phyloP scores from a whole-genome alignment of 1,139 yeast species.

The Kodamaea suecica region DNA sequence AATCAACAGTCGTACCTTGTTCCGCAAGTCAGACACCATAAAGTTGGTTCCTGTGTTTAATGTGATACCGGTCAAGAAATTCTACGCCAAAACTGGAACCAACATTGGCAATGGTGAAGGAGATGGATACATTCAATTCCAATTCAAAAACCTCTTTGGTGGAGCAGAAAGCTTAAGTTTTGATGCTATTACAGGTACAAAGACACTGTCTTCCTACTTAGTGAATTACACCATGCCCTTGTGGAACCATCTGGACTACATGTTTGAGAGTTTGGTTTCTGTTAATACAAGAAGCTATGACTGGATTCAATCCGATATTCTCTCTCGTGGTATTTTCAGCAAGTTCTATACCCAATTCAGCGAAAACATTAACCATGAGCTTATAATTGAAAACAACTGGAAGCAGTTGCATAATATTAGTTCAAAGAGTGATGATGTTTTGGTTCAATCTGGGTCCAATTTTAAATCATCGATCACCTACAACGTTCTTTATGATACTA shows the following conservation, averaged over 20 bases:
- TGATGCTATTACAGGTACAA: slow-evolving; percentile 78
- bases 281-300: slow-evolving; percentile 64
- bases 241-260: slow-evolving; percentile 48
- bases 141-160: slow-evolving; percentile 75
- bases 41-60: slow-evolving; percentile 56
- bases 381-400: slow-evolving; percentile 62
- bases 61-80: slow-evolving; percentile 58
- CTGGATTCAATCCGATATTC: slow-evolving; percentile 63
- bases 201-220: slow-evolving; percentile 72
- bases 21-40: slow-evolving; percentile 21
- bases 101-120: slow-evolving; percentile 95
- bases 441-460: slow-evolving; percentile 55
- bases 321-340: slow-evolving; percentile 55
- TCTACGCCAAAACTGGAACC: slow-evolving; percentile 86
- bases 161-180: slow-evolving; percentile 79
- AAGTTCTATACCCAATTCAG: slow-evolving; percentile 41
- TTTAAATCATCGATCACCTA: slow-evolving; percentile 58
- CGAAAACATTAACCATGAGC: slow-evolving; percentile 46
- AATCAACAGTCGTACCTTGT: slow-evolving; percentile 28
- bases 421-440: slow-evolving; percentile 33
- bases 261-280: slow-evolving; percentile 53
- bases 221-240: slow-evolving; percentile 64
- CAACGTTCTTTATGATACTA: slow-evolving; percentile 50
- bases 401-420: slow-evolving; percentile 53
- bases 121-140: slow-evolving; percentile 80